These are phyloP conservation scores for Oropetium thomaeum DNA, from an alignment of 176 grass and related monocot species.

Conservation along the genomic window DNA sequence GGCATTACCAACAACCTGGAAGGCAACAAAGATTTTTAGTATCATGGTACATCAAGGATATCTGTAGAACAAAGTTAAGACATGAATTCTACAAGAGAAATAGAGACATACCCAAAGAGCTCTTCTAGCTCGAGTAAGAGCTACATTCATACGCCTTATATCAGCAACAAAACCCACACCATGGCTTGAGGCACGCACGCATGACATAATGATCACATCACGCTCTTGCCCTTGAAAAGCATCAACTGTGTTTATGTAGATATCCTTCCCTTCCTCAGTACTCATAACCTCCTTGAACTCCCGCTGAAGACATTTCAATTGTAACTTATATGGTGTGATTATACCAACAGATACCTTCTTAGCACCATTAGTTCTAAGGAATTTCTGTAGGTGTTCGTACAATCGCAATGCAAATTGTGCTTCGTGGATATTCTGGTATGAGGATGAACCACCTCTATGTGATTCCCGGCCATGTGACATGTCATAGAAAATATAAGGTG, in stretches of 20 bases:
- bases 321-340: slow-evolving; percentile 99
- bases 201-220: slow-evolving; percentile 99
- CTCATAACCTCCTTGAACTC: slow-evolving; percentile 84
- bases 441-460: slow-evolving; percentile 87
- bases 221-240: slow-evolving; percentile 99
- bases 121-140: slow-evolving; percentile 92
- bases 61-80: not conserved
- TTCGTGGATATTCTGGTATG: slow-evolving; percentile 94
- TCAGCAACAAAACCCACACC: slow-evolving; percentile 99
- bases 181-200: slow-evolving; percentile 90
- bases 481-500: slow-evolving; percentile 91
- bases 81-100: not conserved
- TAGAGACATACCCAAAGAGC: slow-evolving; percentile 72
- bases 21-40: slow-evolving; percentile 32
- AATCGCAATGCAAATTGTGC: slow-evolving; percentile 79
- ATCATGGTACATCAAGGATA: not conserved
- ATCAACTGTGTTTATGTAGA: slow-evolving; percentile 99
- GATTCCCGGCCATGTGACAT: slow-evolving; percentile 91
- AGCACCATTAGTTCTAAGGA: slow-evolving; percentile 72
- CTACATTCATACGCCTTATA: slow-evolving; percentile 99
- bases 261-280: slow-evolving; percentile 94
- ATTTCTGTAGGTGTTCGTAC: slow-evolving; percentile 82
- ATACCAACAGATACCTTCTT: slow-evolving; percentile 97
- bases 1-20: slow-evolving; percentile 97
- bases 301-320: slow-evolving; percentile 93